A percentile compares a stretch with the other conserved stretches of the same genome.
Evolutionary conservation across 139 green algal genomes (phyloP).

Genomic region (Coelastrella sp.): DNA sequence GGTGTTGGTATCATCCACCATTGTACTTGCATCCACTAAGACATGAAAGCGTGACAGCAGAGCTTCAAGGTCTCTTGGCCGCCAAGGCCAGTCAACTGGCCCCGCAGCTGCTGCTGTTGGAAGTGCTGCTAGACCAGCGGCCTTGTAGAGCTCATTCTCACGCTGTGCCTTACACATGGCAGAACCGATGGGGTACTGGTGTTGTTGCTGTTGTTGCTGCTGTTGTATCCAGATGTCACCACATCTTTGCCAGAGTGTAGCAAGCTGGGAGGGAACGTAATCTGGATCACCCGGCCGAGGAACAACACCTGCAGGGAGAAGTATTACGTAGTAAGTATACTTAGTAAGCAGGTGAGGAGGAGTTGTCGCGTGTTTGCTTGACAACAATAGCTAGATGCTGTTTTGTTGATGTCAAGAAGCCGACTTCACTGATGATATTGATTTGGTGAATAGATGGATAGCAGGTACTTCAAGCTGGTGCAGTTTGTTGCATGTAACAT

Average conservation of each 20-base stretch:
- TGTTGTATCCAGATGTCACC: constrained; percentile 9
- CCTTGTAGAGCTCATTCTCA: background rate
- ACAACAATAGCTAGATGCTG: too few species aligned
- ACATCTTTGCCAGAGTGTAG: background rate
- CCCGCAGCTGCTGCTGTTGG: background rate
- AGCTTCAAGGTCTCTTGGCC: constrained; percentile 21
- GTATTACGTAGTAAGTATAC: too few species aligned
- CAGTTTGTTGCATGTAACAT: too few species aligned
- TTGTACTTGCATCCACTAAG: background rate
- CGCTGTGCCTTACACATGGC: background rate
- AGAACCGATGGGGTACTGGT: background rate
- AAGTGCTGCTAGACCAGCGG: background rate
- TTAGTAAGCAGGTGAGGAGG: too few species aligned
- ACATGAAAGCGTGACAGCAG: constrained; percentile 12
- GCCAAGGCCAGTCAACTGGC: constrained; percentile 34
- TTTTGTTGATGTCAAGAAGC: too few species aligned
- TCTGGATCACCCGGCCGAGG: constrained; percentile 20
- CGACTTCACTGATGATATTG: too few species aligned
- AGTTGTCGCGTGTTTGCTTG: background rate
- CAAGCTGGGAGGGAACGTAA: constrained; percentile 24
- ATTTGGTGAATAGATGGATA: too few species aligned
- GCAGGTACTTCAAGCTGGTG: too few species aligned
- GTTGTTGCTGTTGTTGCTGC: constrained; percentile 18
- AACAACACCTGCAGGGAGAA: constrained; percentile 32
- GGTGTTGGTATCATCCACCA: too few species aligned